Percentiles rank a stretch among this genome's conserved stretches.
Conservation (phyloP, 192 early-diverging fungal species). For the Glomus cerebriforme region DNA sequence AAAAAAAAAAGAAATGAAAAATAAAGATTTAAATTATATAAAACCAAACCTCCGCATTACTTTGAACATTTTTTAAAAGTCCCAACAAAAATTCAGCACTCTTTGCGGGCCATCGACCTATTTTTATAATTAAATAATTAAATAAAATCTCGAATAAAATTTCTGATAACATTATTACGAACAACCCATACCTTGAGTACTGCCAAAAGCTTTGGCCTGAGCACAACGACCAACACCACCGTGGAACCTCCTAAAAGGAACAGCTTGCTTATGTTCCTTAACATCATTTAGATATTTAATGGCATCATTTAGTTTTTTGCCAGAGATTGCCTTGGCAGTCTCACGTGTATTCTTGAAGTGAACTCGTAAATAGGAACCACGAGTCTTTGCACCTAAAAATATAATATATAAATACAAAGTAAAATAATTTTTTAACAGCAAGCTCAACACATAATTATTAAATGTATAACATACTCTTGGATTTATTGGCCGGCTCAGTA, state of each 20-base stretch:
- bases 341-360: slow-evolving; percentile 99
- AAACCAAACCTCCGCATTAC: slow-evolving; percentile 84
- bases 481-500: slow-evolving; percentile 69
- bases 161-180: background rate
- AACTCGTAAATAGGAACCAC: slow-evolving; percentile 91
- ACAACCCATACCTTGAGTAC: slow-evolving; percentile 60
- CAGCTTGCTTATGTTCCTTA: slow-evolving; percentile 94
- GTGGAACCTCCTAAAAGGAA: slow-evolving; percentile 97
- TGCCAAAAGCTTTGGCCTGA: slow-evolving; percentile 93
- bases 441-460: background rate
- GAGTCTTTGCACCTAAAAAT: slow-evolving; percentile 76
- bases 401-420: background rate
- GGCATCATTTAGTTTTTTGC: slow-evolving; percentile 91
- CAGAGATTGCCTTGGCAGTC: slow-evolving; percentile 89
- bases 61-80: slow-evolving; percentile 96
- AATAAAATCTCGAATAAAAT: background rate
- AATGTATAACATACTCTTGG: slow-evolving; percentile 55
- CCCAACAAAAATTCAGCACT: slow-evolving; percentile 90
- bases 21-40: too few species aligned
- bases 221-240: slow-evolving; percentile 96
- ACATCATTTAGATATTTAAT: slow-evolving; percentile 91
- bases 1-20: background rate
- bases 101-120: slow-evolving; percentile 95
- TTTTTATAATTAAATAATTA: slow-evolving; percentile 11
- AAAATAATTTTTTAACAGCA: background rate